These are phyloP conservation scores for Epichloe amarillans DNA, from an alignment of 2,329 filamentous ascomycete genomes.

Conservation along the genomic window DNA sequence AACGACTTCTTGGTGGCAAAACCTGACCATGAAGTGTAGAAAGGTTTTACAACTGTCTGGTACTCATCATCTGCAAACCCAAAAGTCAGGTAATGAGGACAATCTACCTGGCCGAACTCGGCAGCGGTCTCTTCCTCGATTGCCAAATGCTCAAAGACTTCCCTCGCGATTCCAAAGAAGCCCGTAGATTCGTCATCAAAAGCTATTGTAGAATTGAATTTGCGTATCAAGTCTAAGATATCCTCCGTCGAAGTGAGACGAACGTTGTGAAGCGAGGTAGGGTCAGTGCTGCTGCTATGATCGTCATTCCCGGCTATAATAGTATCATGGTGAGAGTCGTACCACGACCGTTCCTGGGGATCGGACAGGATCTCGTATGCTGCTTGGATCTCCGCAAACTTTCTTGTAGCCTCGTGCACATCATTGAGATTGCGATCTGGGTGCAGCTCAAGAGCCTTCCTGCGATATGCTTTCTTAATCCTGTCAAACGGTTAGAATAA, in stretches of 20 bases:
- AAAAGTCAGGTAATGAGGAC: constrained; percentile 66
- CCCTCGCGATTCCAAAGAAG: constrained; percentile 70
- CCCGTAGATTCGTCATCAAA: constrained; percentile 70
- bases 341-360: constrained; percentile 91
- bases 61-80: constrained; percentile 64
- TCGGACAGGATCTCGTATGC: constrained; percentile 96
- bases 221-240: constrained; percentile 62
- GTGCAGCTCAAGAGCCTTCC: constrained; percentile 83
- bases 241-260: constrained; percentile 70
- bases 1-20: constrained; percentile 82
- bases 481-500: constrained; percentile 26
- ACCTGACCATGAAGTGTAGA: constrained; percentile 68
- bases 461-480: constrained; percentile 87
- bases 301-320: constrained; percentile 57
- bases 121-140: constrained; percentile 67
- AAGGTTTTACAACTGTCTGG: constrained; percentile 62
- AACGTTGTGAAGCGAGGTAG: constrained; percentile 53
- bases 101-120: constrained; percentile 49
- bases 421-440: constrained; percentile 88
- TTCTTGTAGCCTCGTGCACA: constrained; percentile 66
- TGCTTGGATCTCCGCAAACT: constrained; percentile 83
- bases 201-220: constrained; percentile 64
- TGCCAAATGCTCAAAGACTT: constrained; percentile 68
- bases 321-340: constrained; percentile 82
- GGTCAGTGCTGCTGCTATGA: constrained; percentile 28